These are phyloP conservation scores for Taphrina communis DNA, from an alignment of 1,139 yeast species.

Conservation along the genomic window DNA sequence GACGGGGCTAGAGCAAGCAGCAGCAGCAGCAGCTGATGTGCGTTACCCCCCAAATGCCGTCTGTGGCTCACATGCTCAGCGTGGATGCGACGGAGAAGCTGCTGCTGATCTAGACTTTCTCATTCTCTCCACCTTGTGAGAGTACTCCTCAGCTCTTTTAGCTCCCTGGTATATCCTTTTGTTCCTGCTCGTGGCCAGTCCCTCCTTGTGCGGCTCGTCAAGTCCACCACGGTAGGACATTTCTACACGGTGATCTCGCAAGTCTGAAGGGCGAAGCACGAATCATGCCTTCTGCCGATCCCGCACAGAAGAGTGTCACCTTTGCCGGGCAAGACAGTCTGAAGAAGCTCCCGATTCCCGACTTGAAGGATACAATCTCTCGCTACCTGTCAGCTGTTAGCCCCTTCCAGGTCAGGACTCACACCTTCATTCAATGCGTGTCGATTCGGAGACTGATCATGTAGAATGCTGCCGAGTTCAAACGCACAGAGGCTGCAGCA, in stretches of 20 bases:
- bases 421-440: too few relatives aligned
- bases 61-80: too few relatives aligned
- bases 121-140: too few relatives aligned
- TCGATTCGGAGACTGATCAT: background rate
- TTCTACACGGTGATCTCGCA: background rate
- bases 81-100: too few relatives aligned
- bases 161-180: too few relatives aligned
- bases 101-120: too few relatives aligned
- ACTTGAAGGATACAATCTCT: conserved; percentile 66
- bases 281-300: conserved; percentile 5
- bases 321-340: conserved; percentile 64
- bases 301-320: conserved; percentile 51
- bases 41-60: too few relatives aligned
- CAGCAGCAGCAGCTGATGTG: too few relatives aligned
- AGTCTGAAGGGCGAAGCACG: conserved; percentile 2
- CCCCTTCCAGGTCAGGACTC: conserved; percentile 62
- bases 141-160: too few relatives aligned
- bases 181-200: too few relatives aligned
- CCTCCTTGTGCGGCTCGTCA: background rate
- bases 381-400: conserved; percentile 68
- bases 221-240: background rate
- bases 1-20: too few relatives aligned
- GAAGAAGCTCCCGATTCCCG: conserved; percentile 77
- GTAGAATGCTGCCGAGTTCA: conserved; percentile 67
- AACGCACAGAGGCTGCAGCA: conserved; percentile 66